Percentiles rank a stretch among this genome's conserved stretches.
Conservation (phyloP, 805 yeast genomes). For the Sugiyamaella lignohabitans region DNA sequence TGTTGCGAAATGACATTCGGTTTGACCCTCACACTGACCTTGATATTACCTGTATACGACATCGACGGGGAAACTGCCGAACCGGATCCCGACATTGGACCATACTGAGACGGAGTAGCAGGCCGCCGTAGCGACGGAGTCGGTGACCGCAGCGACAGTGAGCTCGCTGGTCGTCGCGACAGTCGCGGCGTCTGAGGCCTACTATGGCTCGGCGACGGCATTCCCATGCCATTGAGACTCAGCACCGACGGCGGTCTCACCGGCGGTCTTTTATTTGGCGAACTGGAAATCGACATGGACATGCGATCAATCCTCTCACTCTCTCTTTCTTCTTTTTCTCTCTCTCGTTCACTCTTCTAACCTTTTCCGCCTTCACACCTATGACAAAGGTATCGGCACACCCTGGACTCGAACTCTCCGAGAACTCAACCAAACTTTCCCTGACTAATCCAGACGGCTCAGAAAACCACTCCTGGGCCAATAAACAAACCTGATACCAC, state of each 20-base stretch:
- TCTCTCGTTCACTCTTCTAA: too few species aligned
- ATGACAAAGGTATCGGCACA: too few species aligned
- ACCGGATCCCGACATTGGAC: neutral
- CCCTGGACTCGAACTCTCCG: too few species aligned
- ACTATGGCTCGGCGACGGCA: constrained; percentile 4
- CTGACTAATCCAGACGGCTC: neutral
- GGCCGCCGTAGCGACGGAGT: constrained; percentile 22
- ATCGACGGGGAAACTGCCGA: neutral
- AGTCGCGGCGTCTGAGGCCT: constrained; percentile 25
- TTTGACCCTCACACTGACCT: constrained; percentile 71
- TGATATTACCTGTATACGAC: constrained; percentile 59
- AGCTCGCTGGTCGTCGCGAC: constrained; percentile 24
- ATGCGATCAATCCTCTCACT: too few species aligned
- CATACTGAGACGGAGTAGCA: constrained; percentile 19
- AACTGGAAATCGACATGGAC: too few species aligned
- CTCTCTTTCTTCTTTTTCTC: too few species aligned
- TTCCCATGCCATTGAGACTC: constrained; percentile 1
- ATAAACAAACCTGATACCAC: too few species aligned
- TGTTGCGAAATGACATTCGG: constrained; percentile 37
- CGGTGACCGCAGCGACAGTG: constrained; percentile 24
- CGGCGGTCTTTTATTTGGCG: neutral
- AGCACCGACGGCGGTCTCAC: constrained; percentile 10
- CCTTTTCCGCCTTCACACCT: too few species aligned
- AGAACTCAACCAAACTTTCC: too few species aligned
- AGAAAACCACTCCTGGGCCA: neutral